Conservation (phyloP, 2,329 filamentous ascomycete genomes). For the Neoscytalidium dimidiatum region DNA sequence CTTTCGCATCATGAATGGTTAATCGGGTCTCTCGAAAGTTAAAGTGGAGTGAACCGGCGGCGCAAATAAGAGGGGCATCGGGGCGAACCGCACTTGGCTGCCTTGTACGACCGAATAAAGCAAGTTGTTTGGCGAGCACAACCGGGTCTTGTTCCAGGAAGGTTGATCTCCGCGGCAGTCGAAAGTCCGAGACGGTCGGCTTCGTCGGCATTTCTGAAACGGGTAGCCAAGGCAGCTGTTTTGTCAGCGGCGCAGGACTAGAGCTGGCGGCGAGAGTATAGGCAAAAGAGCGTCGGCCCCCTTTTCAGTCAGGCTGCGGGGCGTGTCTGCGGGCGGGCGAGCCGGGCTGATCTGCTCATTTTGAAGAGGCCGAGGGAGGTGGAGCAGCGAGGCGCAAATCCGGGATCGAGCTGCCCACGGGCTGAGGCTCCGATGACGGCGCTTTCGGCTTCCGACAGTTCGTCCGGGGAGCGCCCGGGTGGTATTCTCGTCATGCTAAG, state of each 20-base stretch:
- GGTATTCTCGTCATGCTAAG: neutral
- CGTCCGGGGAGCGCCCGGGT: neutral
- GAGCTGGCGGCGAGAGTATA: neutral
- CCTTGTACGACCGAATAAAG: neutral
- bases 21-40: neutral
- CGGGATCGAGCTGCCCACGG: neutral
- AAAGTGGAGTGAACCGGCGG: neutral
- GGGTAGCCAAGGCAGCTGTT: neutral
- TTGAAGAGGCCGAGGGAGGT: neutral
- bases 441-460: neutral
- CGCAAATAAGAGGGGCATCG: too few relatives aligned
- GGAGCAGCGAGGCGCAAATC: neutral
- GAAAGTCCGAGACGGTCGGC: neutral
- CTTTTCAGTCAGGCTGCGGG: neutral
- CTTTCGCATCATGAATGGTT: too few relatives aligned
- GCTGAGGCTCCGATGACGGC: neutral
- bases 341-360: neutral
- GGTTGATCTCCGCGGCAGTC: neutral
- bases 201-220: neutral
- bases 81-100: neutral
- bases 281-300: neutral
- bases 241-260: neutral
- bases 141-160: neutral
- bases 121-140: neutral
- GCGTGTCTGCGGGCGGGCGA: neutral